phyloP scores from a whole-genome alignment of 345 rosid genomes.

The Citrus glauca region DNA sequence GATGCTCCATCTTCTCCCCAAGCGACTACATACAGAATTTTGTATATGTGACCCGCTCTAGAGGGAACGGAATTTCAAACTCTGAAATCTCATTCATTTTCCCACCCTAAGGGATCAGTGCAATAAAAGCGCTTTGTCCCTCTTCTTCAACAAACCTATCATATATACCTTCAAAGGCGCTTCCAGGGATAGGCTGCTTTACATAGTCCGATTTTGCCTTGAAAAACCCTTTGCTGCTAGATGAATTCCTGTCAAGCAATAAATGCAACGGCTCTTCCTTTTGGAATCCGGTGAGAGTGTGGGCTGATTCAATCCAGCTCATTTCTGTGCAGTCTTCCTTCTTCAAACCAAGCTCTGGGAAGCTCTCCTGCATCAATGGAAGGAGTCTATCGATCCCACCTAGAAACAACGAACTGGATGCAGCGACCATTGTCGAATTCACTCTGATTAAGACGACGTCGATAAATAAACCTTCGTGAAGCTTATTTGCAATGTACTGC shows the following conservation, averaged over 20 bases:
- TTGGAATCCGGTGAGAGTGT: conserved; percentile 15
- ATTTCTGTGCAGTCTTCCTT: conserved; percentile 32
- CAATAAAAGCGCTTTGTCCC: conserved; percentile 50
- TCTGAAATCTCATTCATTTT: conserved; percentile 53
- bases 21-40: conserved; percentile 31
- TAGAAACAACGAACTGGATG: conserved; percentile 9
- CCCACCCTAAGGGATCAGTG: conserved; percentile 73
- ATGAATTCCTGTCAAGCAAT: conserved; percentile 22
- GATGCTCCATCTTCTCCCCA: not conserved
- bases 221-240: not conserved
- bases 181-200: conserved; percentile 26
- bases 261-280: conserved; percentile 17
- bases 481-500: not conserved
- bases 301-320: conserved; percentile 46
- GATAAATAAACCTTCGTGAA: conserved; percentile 21
- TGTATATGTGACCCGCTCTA: conserved; percentile 45
- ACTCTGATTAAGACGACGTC: conserved; percentile 11
- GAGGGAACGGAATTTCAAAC: conserved; percentile 54
- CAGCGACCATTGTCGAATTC: conserved; percentile 1
- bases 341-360: conserved; percentile 36
- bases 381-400: conserved; percentile 16
- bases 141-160: conserved; percentile 43
- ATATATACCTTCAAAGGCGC: conserved; percentile 46
- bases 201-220: conserved; percentile 32
- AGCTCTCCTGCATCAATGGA: conserved; percentile 10